A percentile compares a stretch with the other conserved stretches of the same genome.
Evolutionary conservation across 1,139 yeast species (phyloP).

Genomic region (Saccharomyces hybrid): DNA sequence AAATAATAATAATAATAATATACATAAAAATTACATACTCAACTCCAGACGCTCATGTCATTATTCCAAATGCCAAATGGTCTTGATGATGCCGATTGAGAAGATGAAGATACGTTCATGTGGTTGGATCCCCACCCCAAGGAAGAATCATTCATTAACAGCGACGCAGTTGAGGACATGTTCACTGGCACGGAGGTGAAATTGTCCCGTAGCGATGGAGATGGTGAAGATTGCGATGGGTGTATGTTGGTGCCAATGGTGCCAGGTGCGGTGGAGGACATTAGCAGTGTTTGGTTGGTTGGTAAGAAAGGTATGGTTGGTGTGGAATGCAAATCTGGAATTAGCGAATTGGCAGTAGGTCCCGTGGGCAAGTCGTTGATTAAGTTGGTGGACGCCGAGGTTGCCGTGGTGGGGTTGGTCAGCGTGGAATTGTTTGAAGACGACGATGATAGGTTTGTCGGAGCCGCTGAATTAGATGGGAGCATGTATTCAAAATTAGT

Average conservation of each 20-base stretch:
- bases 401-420: background rate
- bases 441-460: background rate
- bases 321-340: background rate
- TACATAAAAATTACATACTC: conserved; percentile 6
- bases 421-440: background rate
- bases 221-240: background rate
- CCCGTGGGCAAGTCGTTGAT: background rate
- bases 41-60: conserved; percentile 34
- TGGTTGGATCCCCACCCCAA: conserved; percentile 26
- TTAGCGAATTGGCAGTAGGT: background rate
- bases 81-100: conserved; percentile 9
- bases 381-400: background rate
- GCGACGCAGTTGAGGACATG: background rate
- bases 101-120: conserved; percentile 18
- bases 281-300: background rate
- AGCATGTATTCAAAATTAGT: background rate
- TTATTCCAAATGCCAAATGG: conserved; percentile 30
- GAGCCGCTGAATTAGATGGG: background rate
- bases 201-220: background rate
- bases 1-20: background rate
- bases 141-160: conserved; percentile 17
- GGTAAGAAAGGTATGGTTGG: background rate
- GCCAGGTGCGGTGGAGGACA: background rate
- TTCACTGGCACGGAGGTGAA: background rate
- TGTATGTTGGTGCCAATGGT: background rate